Conservation (phyloP, 495 filamentous ascomycete genomes). For the Neurospora sp. region DNA sequence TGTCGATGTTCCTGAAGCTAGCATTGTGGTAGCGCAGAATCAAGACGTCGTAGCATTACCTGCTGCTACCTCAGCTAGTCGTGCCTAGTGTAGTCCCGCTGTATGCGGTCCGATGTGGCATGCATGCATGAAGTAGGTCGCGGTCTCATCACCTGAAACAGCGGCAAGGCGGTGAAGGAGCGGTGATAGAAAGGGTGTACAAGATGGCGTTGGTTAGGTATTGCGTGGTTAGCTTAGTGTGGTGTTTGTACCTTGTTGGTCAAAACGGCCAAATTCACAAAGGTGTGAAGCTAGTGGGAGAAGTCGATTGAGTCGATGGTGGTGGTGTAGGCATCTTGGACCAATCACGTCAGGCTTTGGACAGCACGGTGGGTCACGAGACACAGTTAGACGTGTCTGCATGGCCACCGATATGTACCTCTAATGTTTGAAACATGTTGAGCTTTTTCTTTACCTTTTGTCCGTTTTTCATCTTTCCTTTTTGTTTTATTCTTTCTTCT, state of each 20-base stretch:
- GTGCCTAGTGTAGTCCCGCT: not conserved
- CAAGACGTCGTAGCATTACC: not conserved
- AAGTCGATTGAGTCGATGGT: not conserved
- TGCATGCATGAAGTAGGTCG: not conserved
- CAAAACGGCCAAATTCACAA: not conserved
- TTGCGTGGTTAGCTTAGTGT: not conserved
- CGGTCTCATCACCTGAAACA: not conserved
- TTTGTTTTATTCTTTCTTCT: not conserved
- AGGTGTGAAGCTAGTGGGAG: not conserved
- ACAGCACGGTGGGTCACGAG: not conserved
- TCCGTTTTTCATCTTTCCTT: not conserved
- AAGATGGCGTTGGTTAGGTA: not conserved
- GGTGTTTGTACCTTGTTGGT: not conserved
- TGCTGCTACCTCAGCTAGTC: not conserved
- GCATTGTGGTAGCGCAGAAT: not conserved
- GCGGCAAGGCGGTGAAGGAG: not conserved
- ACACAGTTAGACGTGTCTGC: not conserved
- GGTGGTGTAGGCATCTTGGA: not conserved
- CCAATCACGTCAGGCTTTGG: not conserved
- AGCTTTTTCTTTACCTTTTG: constrained; percentile 3
- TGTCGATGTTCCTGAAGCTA: not conserved
- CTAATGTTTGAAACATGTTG: constrained; percentile 1
- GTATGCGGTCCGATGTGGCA: not conserved
- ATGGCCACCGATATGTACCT: not conserved
- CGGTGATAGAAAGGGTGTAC: not conserved